A percentile compares a stretch with the other conserved stretches of the same genome.
These are phyloP conservation scores for Wallemia mellicola DNA, from an alignment of 1,284 basidiomycete species.

Conservation along the genomic window DNA sequence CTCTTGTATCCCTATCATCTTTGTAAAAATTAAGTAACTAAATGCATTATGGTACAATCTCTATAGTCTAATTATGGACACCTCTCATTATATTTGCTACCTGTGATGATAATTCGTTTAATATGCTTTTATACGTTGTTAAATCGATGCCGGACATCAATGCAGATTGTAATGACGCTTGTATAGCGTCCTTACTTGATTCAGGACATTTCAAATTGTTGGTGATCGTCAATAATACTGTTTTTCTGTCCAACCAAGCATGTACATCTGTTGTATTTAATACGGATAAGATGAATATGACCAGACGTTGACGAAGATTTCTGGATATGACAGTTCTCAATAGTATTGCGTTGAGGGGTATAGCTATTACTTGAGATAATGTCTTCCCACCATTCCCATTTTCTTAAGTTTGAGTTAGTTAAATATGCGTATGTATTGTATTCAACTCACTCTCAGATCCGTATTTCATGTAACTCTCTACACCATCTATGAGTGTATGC, in stretches of 20 bases:
- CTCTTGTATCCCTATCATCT: too few species aligned
- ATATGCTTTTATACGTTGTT: background rate
- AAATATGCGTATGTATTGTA: background rate
- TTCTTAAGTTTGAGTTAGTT: background rate
- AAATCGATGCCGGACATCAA: background rate
- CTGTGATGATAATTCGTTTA: background rate
- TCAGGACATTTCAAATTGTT: background rate
- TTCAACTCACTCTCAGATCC: background rate
- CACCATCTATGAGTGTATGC: background rate
- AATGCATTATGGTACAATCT: too few species aligned
- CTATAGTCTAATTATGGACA: too few species aligned
- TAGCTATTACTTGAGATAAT: background rate
- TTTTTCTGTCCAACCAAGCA: background rate
- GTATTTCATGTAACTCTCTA: background rate
- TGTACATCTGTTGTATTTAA: background rate
- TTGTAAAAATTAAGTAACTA: too few species aligned
- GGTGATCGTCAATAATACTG: background rate
- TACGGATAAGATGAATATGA: background rate
- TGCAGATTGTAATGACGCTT: background rate
- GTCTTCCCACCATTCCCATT: background rate
- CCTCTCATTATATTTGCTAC: background rate
- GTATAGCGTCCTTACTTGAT: background rate
- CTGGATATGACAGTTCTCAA: background rate
- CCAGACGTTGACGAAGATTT: background rate
- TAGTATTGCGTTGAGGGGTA: background rate